Evolutionary conservation across 371 early-diverging fungal species (phyloP), one percentile per base, ranked within the genome.

Genomic region (Parasitella parasitica): DNA sequence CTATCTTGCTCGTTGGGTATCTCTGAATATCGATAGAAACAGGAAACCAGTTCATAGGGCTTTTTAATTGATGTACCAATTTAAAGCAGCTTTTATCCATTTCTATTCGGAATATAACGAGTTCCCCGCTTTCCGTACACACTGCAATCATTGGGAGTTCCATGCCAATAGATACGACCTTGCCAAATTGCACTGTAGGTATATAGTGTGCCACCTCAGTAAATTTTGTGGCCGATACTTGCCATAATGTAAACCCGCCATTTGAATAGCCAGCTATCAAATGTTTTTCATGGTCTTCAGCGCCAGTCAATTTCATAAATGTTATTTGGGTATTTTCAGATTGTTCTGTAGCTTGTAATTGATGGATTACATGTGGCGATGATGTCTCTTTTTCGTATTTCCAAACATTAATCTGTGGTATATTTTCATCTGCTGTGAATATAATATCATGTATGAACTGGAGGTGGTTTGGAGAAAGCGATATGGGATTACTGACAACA

Each of bases 241-340:
- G 61, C 77, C 77, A 83, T 32, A 83, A 32, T 0, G 69, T 61
- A 37, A 80, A 75, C 27, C 77, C 76, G 8, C 83, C 83, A 63
- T 73, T 68, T 38, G 63, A 58, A 64, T 77, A 72, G 13, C 83
- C 81, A 24, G 69, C 76, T 15, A 74, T 63, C n/a, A 83, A 61
- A 34, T 67, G 64, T 50, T 54, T 46, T 9, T 6, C 1, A 36
- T 37, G 30, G 13, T 12, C 4, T 26, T 36, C 12, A 15, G 34
- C 24, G 22, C 64, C 59, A 13, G 57, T 13, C 16, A 74, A 18
- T 30, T 65, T 71, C n/a, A 77, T 52, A 34, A 71, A 69, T 1
- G 62, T 70, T 13, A 76, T 60, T 12, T 57, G 13, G 6, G 16
- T 38, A n/a, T 28, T 59, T 38, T 24, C 16, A 26, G 38, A 13